Conservation (phyloP, 257 asterid species). For the Solanum paucissectum region DNA sequence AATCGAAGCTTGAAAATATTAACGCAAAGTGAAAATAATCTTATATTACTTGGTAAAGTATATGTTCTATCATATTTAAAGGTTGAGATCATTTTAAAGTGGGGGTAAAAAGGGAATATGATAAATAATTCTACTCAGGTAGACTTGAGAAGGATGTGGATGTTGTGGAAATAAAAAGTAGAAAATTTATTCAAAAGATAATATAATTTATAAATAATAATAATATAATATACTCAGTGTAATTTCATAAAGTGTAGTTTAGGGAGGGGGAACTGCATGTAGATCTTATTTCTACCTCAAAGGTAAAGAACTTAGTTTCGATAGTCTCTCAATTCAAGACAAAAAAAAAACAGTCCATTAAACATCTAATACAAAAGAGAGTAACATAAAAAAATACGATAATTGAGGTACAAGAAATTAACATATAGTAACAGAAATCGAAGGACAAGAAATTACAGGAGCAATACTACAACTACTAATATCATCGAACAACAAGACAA, state of each 20-base stretch:
- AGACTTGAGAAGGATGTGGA: not conserved
- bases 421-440: not conserved
- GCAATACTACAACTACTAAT: not conserved
- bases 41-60: not conserved
- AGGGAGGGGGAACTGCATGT: fast-evolving
- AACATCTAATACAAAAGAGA: not conserved
- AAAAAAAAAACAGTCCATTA: not conserved
- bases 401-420: not conserved
- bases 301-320: fast-evolving
- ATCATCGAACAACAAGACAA: not conserved
- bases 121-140: not conserved
- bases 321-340: not conserved
- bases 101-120: not conserved
- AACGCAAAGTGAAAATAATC: not conserved
- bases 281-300: not conserved
- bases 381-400: not conserved
- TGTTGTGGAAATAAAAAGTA: not conserved
- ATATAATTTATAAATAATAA: too few species aligned
- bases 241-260: too few species aligned
- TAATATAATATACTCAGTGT: fast-evolving
- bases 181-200: not conserved
- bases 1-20: too few species aligned
- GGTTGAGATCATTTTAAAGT: not conserved
- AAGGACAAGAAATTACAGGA: not conserved
- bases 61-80: not conserved